A percentile compares a stretch with the other conserved stretches of the same genome.
phyloP scores from a whole-genome alignment of 2,329 filamentous ascomycete species.

The Coniella lustricola region DNA sequence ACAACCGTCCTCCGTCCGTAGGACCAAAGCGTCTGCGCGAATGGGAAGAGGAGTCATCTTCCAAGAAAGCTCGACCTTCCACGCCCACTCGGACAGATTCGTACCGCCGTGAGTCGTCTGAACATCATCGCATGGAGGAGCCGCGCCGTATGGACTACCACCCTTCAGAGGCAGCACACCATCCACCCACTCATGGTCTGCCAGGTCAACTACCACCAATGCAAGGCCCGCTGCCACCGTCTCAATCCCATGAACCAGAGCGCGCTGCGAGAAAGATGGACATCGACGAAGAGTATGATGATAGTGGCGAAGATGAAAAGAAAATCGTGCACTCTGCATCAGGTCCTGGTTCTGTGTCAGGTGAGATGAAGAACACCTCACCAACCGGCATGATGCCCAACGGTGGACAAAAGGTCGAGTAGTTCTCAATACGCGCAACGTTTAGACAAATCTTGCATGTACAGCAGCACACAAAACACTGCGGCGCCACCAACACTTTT shows the following conservation, averaged over 20 bases:
- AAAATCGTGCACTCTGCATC: constrained; percentile 38
- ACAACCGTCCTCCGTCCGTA: constrained; percentile 72
- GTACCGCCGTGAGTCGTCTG: constrained; percentile 73
- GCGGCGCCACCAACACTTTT: too few relatives aligned
- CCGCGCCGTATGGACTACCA: constrained; percentile 67
- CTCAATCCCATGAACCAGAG: constrained; percentile 63
- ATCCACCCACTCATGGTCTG: constrained; percentile 59
- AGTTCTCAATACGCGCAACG: not conserved
- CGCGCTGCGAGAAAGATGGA: constrained; percentile 89
- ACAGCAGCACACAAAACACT: too few relatives aligned
- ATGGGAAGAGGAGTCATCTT: constrained; percentile 77
- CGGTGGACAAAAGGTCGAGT: constrained; percentile 13
- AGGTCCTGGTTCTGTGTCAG: constrained; percentile 35
- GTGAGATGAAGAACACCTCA: constrained; percentile 46
- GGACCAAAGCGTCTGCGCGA: constrained; percentile 80
- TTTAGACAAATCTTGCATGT: not conserved
- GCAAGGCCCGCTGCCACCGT: constrained; percentile 41
- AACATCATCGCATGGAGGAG: constrained; percentile 59
- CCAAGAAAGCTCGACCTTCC: constrained; percentile 77
- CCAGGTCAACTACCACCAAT: constrained; percentile 56
- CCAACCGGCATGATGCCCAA: constrained; percentile 28
- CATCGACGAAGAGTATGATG: constrained; percentile 95
- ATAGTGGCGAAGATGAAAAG: constrained; percentile 82
- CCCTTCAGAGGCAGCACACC: constrained; percentile 87
- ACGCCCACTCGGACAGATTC: constrained; percentile 60